Base-by-base conservation (phyloP, 2,329 filamentous ascomycete genomes). In the Hypoxylon sp. region DNA sequence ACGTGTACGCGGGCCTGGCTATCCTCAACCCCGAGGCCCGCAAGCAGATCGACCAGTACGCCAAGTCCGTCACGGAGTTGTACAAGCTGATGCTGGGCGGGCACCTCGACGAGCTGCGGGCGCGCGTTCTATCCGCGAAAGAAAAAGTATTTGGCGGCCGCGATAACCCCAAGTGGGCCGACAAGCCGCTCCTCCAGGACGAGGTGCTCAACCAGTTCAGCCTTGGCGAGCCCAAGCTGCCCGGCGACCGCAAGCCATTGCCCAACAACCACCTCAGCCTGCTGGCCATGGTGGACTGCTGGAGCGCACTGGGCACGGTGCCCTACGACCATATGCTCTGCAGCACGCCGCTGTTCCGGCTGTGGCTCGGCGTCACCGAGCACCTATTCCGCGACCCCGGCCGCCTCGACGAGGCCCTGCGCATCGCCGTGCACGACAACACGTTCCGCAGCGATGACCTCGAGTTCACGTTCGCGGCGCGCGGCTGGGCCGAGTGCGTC, bases 261-360 rank as follows among this genome's bases (percentile, higher is more conserved):
- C 92, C 91, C 55, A 99, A 99, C 80, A 99, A 95, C 76, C 96
- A 99, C 78, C 85, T 99, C 28, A 94, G 90, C 75, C 84, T 99
- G 59, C 85, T 99, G 46, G 95, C 94, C 48, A 99, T 99, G 87
- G 96, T 98, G 44, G 95, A 99, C 80, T 98, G 94, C 80, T 99
- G 95, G 95, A 95, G 92, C 75, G 92, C 92, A 70, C 85, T 98
- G 47, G 91, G 89, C 32, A 99, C 97, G 72, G 91, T 96, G 49
- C 95, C 95, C 0, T 99, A 99, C 78, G 94, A 99, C 79, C 96
- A 99, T 82, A 99, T 99, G 94, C 96, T 99, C 70, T 99, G 95
- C 81, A 97, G 93, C 56, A 99, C 95, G 39, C 95, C 95, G 81
- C 87, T 98, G 48, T 99, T 99, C 82, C 91, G 95, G 52, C 87